Evolutionary conservation across 2,329 filamentous ascomycete genomes (phyloP).

Genomic region (Teratosphaeria viscida): DNA sequence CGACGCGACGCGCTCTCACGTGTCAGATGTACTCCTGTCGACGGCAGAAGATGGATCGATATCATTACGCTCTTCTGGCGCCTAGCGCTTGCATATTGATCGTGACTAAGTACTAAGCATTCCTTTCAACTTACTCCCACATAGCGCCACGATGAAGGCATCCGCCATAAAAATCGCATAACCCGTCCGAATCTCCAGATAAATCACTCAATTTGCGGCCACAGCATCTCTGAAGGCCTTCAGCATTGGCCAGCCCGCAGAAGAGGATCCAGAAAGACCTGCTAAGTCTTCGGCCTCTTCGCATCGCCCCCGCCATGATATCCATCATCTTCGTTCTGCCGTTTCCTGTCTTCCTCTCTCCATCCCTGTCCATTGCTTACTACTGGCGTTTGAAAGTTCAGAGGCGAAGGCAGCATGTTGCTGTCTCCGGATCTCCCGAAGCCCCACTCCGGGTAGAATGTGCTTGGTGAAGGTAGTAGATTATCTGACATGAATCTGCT

Average conservation of each 20-base stretch:
- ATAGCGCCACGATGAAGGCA: neutral
- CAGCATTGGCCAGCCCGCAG: neutral
- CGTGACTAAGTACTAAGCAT: neutral
- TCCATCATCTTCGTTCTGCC: constrained; percentile 25
- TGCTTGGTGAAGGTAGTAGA: constrained; percentile 79
- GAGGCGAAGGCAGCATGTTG: constrained; percentile 81
- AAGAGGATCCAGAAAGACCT: neutral
- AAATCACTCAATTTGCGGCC: neutral
- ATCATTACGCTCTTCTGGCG: neutral
- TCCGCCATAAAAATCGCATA: no score
- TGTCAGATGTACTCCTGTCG: neutral
- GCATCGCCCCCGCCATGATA: constrained; percentile 8
- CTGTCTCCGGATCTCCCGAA: constrained; percentile 52
- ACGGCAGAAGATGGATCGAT: neutral
- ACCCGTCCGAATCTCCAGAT: neutral
- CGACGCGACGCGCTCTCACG: neutral
- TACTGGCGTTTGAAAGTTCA: constrained; percentile 81
- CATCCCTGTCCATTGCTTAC: constrained; percentile 35
- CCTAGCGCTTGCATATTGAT: neutral
- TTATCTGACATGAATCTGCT: constrained; percentile 83
- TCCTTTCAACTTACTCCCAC: neutral
- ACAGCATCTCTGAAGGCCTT: neutral
- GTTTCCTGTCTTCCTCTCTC: constrained; percentile 32
- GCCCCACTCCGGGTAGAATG: constrained; percentile 87
- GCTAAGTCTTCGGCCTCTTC: constrained; percentile 11